These are phyloP conservation scores for Porcisia hertigi DNA, from an alignment of 208 protist genomes.

Conservation along the genomic window DNA sequence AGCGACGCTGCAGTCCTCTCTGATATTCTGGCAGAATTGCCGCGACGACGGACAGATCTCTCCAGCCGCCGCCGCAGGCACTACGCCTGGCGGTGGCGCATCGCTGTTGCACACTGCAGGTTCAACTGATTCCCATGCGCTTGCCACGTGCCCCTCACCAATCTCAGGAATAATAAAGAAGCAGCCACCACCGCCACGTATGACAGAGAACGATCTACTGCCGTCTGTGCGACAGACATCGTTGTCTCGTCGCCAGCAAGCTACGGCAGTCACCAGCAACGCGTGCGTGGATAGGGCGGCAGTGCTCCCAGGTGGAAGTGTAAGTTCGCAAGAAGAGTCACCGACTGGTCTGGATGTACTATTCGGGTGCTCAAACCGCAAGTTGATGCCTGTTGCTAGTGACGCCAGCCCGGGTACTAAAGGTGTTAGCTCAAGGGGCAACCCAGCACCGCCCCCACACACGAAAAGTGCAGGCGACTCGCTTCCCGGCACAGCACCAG, in stretches of 20 bases:
- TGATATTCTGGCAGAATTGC: constrained; percentile 68
- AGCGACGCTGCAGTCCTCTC: constrained; percentile 58
- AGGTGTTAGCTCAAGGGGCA: neutral
- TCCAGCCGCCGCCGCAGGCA: neutral
- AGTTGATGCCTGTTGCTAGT: constrained; percentile 5
- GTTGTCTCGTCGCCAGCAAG: constrained; percentile 9
- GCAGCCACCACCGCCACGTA: constrained; percentile 2
- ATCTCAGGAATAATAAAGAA: neutral
- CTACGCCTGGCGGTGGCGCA: neutral
- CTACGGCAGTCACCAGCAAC: neutral
- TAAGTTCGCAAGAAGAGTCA: constrained; percentile 7
- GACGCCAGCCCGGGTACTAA: constrained; percentile 6
- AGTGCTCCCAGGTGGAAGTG: neutral
- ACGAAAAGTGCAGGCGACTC: neutral
- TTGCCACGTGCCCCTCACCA: neutral
- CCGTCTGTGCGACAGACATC: constrained; percentile 50
- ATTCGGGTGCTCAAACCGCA: constrained; percentile 39
- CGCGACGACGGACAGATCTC: constrained; percentile 34
- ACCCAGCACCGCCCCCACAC: neutral
- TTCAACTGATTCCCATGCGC: neutral
- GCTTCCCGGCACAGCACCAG: neutral
- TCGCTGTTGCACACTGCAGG: neutral
- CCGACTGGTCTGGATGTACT: constrained; percentile 36
- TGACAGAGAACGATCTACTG: constrained; percentile 48
- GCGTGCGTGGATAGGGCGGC: neutral